A percentile compares a stretch with the other conserved stretches of the same genome.
Evolutionary conservation across 495 filamentous ascomycete genomes (phyloP).

Genomic region (Hypoxylon crocopeplum): DNA sequence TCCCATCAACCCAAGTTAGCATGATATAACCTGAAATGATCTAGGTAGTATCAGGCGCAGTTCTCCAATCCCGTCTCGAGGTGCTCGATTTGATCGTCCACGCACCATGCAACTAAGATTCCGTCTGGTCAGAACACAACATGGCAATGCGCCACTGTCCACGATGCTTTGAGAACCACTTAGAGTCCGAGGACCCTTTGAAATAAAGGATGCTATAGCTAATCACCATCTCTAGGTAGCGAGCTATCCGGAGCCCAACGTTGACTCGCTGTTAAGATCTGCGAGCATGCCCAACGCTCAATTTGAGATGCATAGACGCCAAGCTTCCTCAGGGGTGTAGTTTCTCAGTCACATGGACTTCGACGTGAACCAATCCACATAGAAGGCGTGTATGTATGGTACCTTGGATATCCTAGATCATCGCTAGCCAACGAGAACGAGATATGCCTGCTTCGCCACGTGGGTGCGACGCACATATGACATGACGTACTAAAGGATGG

Average conservation of each 20-base stretch:
- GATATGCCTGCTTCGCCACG: conserved; percentile 33
- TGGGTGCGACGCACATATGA: conserved; percentile 13
- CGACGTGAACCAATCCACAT: conserved; percentile 11
- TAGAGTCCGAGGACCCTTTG: background rate
- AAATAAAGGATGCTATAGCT: background rate
- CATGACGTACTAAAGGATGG: conserved; percentile 27
- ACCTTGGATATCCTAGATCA: conserved; percentile 15
- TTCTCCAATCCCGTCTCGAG: background rate
- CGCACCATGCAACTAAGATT: conserved; percentile 1
- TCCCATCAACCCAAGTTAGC: background rate
- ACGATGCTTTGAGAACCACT: background rate
- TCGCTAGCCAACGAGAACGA: conserved; percentile 1
- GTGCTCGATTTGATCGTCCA: conserved; percentile 7
- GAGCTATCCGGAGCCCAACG: conserved; percentile 19
- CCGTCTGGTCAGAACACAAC: background rate
- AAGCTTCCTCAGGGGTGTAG: conserved; percentile 7
- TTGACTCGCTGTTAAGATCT: conserved; percentile 4
- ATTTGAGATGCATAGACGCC: conserved; percentile 20
- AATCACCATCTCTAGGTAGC: background rate
- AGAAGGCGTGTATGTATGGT: conserved; percentile 16
- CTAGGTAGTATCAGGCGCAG: background rate
- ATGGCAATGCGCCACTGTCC: background rate
- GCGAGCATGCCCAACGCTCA: conserved; percentile 34
- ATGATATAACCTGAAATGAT: conserved; percentile 7
- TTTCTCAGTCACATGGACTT: conserved; percentile 22